Base-by-base conservation (phyloP, 352 stramenopile species). In the Phytophthora nicotianae region DNA sequence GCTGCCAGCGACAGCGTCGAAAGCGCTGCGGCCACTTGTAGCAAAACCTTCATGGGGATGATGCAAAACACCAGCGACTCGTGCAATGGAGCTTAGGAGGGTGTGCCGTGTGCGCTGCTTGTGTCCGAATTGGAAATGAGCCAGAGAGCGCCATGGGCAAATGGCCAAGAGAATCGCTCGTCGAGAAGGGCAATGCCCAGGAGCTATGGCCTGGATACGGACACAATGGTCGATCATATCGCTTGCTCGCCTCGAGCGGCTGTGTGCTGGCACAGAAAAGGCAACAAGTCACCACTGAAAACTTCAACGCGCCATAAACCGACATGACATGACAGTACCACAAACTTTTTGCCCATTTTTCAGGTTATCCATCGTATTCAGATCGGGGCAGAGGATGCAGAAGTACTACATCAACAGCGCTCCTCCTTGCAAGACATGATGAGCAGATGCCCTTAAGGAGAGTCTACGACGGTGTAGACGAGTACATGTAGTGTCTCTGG, bases 111-210 rank as follows among this genome's bases (percentile, higher is more conserved):
- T 50, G 57, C 29, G 40, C 40, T 60, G 48, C 35, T 52, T 48
- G 21, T 17, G 62, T 66, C 57, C 35, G 46, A 69, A 41, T 46
- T 26, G 49, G 37, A 60, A 70, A 50, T 70, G 62, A 70, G n/a
- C 50, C 17, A 38, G 17, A 58, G 48, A 58, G 21, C 16, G 46
- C 27, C 16, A 53, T 23, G 24, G 8, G 13, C 29, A 35, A 35
- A 53, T 23, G 24, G 8, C 9, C 29, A 35, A 35, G 42, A 32
- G 49, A 33, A 42, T 60, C 55, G 21, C 38, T 32, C 27, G 21
- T 32, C 7, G 21, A 41, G 46, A 26, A 6, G 23, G 40, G 35
- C 13, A 53, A 38, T 47, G 14, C 17, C 11, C n/a, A 43, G 46
- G 33, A 17, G 19, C 35, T 19, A n/a, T 33, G 21, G 24, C 33